Percentiles rank a stretch among this genome's conserved stretches.
Conservation (phyloP, 1,284 basidiomycete species). For the Boletus semigastroideus region DNA sequence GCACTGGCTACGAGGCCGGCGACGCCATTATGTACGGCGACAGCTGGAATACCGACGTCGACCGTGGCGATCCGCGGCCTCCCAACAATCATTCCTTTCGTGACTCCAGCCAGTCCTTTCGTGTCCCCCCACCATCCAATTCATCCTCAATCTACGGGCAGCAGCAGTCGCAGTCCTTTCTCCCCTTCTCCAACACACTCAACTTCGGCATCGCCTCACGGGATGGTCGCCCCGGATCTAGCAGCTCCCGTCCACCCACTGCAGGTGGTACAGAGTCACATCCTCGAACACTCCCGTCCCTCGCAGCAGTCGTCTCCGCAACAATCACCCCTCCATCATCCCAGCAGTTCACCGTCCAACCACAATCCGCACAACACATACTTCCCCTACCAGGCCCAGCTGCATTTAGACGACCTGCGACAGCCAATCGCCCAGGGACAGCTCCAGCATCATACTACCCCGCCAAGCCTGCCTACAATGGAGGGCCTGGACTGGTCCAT, state of each 20-base stretch:
- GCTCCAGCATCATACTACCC: constrained; percentile 58
- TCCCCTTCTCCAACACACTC: constrained; percentile 53
- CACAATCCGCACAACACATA: constrained; percentile 43
- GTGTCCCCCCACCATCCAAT: constrained; percentile 44
- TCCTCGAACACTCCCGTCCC: constrained; percentile 64
- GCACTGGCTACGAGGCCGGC: constrained; percentile 67
- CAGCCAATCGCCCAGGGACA: constrained; percentile 58
- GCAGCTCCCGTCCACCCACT: constrained; percentile 47
- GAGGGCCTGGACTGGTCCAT: constrained; percentile 53
- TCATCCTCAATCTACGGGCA: constrained; percentile 39
- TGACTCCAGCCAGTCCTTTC: constrained; percentile 70
- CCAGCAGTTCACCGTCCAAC: constrained; percentile 33
- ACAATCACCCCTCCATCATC: constrained; percentile 48
- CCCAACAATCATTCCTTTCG: constrained; percentile 64
- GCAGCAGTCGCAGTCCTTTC: constrained; percentile 64
- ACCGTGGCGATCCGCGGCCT: constrained; percentile 35
- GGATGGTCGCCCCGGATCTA: constrained; percentile 47
- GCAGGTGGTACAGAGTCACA: constrained; percentile 35
- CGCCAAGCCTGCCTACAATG: constrained; percentile 43
- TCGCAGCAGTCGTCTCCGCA: constrained; percentile 71
- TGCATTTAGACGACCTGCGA: constrained; percentile 43
- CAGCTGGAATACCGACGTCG: constrained; percentile 39
- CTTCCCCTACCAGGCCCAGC: constrained; percentile 44
- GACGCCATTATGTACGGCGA: constrained; percentile 39
- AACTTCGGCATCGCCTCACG: constrained; percentile 48